Evolutionary conservation across 179 eudicot genomes (phyloP), one percentile per base, ranked within the genome.

Genomic region (Amaranthus tricolor): DNA sequence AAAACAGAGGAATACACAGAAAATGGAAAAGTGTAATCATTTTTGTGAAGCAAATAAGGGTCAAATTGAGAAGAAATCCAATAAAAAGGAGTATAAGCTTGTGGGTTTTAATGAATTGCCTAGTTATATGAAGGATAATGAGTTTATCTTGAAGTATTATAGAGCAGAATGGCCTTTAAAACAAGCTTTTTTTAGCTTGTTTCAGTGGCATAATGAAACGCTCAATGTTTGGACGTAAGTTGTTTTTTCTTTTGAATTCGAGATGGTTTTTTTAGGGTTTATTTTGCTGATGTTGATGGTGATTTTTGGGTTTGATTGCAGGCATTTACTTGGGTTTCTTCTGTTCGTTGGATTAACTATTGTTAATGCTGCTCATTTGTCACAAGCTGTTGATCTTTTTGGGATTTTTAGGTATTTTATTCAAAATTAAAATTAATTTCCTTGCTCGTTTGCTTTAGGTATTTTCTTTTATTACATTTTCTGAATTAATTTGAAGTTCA

Each of bases 141-240:
- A 94, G 86, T 94, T 61, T 62, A 90, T 94, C 40, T 77, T 78
- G 59, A 83, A 89, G 59, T 86, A 92, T 77, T 94, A 94, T 57
- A 85, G 98, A 81, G 88, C 85, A n/a, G 80, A 94, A 49, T 94
- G 97, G 98, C 81, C 98, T 70, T 74, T 88, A 6, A 92, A 83
- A 61, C 84, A 88, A 54, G 98, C 94, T 17, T 58, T 92, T 40
- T 82, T 89, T 70, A 94, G 97, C 85, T 64, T 94, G 56, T 92
- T 94, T 70, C 91, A 84, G 24, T 94, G 93, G 95, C 98, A 94
- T 73, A 94, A 92, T 66, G 98, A 94, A 80, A 92, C 98, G 12
- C 89, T 94, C 80, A 94, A 94, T 66, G 80, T 90, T 4, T 94
- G 98, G 98, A 90, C 98, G 98, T 94, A 85, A 74, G 98, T 82